Percentiles rank a stretch among this genome's conserved stretches.
Conservation (phyloP, 1,139 yeast species). For the Yamadazyma trypodendri region DNA sequence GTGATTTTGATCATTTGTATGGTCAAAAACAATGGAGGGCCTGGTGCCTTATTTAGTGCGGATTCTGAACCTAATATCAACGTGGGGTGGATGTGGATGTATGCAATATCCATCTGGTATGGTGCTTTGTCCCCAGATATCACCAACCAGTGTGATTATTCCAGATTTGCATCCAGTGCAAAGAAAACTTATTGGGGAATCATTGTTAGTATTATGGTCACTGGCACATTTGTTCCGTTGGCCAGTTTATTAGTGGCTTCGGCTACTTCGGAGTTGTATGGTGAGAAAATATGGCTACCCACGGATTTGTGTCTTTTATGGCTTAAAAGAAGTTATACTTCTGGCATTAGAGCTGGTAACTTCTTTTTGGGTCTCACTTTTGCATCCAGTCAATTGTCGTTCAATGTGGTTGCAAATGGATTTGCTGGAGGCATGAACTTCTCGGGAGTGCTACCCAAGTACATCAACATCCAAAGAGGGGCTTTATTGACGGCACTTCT, state of each 20-base stretch:
- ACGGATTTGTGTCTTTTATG: conserved; percentile 29
- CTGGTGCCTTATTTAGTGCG: conserved; percentile 15
- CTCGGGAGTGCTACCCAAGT: conserved; percentile 28
- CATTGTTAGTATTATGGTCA: conserved; percentile 15
- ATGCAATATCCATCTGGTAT: conserved; percentile 21
- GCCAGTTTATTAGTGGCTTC: conserved; percentile 26
- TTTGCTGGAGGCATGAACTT: conserved; percentile 31
- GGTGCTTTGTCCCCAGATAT: conserved; percentile 34
- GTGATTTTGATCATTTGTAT: conserved; percentile 14
- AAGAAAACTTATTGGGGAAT: conserved; percentile 17
- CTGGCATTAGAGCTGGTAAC: conserved; percentile 30
- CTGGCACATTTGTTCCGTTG: conserved; percentile 23
- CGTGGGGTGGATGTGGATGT: conserved; percentile 22
- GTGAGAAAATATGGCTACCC: conserved; percentile 31
- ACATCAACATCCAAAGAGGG: conserved; percentile 29
- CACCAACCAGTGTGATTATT: conserved; percentile 43
- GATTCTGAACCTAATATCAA: not conserved
- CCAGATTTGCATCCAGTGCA: conserved; percentile 33
- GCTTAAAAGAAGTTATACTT: conserved; percentile 19
- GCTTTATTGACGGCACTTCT: conserved; percentile 18
- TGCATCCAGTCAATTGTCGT: conserved; percentile 21
- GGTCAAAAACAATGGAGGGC: conserved; percentile 17
- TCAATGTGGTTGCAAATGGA: conserved; percentile 23
- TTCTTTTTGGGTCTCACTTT: conserved; percentile 26
- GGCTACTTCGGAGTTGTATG: conserved; percentile 25